Evolutionary conservation across 2,329 filamentous ascomycete species (phyloP), one percentile per base, ranked within the genome.

Genomic region (Diplodia intermedia): DNA sequence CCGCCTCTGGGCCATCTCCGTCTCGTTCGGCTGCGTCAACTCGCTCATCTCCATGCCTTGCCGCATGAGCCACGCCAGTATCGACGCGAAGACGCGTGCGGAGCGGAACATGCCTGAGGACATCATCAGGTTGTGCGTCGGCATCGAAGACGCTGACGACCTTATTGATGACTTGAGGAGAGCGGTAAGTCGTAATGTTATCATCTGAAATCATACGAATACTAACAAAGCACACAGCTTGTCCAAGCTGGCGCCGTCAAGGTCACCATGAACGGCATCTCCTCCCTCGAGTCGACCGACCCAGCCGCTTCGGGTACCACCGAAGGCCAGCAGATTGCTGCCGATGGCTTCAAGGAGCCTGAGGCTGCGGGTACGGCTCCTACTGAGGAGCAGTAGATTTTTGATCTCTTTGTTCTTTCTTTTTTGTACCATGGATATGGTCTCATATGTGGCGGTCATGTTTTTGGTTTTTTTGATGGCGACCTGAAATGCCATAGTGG

Each of bases 1-100:
- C 2, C 89, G 91, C 71, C 84, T 99, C 38, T 99, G 93, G 89
- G 93, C 91, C 40, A 99, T 99, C 73, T 96, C 92, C 72, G 95
- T 99, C 69, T 97, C 93, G 76, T 99, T 99, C 78, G 95, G 95
- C 57, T 98, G 95, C 78, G 95, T 99, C 72, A 99, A 99, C 83
- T 97, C 92, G 78, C 83, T 99, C 79, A 99, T 99, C 80, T 97
- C 94, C 82, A 97, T 99, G 94, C 94, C 95, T 9, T 99, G 95
- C 82, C 93, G 94, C 75, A 99, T 99, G 96, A 98, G 94, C 81
- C 95, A 99, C 81, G 95, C 95, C 49, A 97, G 93, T 77, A 99
- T 99, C 76, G 95, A 98, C 77, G 92, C 93, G 69, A 97, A 97
- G 83, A 98, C 94, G 65, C 86, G 95, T 73, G 50, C 88, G 74